A percentile compares a stretch with the other conserved stretches of the same genome.
phyloP scores from a whole-genome alignment of 768 basidiomycete genomes.

The Trametes gibbosa region DNA sequence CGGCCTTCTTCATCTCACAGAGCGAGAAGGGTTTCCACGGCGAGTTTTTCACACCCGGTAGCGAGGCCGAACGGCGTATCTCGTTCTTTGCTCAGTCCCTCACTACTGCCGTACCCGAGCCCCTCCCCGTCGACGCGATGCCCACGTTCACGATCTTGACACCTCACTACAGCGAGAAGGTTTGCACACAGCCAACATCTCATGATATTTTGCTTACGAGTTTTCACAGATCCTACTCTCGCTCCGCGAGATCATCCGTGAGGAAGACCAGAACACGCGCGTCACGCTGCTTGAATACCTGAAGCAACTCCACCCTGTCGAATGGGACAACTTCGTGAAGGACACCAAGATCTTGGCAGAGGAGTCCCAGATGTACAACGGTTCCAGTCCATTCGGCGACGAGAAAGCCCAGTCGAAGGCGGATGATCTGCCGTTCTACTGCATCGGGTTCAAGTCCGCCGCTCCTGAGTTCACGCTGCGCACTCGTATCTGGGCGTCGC shows the following conservation, averaged over 20 bases:
- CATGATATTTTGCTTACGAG: not conserved
- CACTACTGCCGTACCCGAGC: slow-evolving; percentile 91
- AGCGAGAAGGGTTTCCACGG: slow-evolving; percentile 80
- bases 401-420: slow-evolving; percentile 85
- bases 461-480: slow-evolving; percentile 98
- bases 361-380: slow-evolving; percentile 85
- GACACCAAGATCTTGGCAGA: slow-evolving; percentile 99
- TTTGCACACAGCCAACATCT: slow-evolving; percentile 27
- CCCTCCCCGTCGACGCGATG: slow-evolving; percentile 98
- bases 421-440: slow-evolving; percentile 96
- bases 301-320: slow-evolving; percentile 95
- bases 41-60: slow-evolving; percentile 91
- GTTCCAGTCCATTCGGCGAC: slow-evolving; percentile 67
- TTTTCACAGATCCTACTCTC: slow-evolving; percentile 78
- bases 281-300: slow-evolving; percentile 97
- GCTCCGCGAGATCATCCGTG: slow-evolving; percentile 96
- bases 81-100: slow-evolving; percentile 99
- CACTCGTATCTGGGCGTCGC: slow-evolving; percentile 98
- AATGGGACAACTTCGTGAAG: slow-evolving; percentile 99
- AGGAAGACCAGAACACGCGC: slow-evolving; percentile 95
- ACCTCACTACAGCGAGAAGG: slow-evolving; percentile 98
- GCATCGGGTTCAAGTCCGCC: slow-evolving; percentile 98
- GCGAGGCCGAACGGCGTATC: slow-evolving; percentile 95
- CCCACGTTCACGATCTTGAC: slow-evolving; percentile 98
- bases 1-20: slow-evolving; percentile 98